Evolutionary conservation across 1,284 basidiomycete species (phyloP).

Genomic region (Heterobasidion annosum): DNA sequence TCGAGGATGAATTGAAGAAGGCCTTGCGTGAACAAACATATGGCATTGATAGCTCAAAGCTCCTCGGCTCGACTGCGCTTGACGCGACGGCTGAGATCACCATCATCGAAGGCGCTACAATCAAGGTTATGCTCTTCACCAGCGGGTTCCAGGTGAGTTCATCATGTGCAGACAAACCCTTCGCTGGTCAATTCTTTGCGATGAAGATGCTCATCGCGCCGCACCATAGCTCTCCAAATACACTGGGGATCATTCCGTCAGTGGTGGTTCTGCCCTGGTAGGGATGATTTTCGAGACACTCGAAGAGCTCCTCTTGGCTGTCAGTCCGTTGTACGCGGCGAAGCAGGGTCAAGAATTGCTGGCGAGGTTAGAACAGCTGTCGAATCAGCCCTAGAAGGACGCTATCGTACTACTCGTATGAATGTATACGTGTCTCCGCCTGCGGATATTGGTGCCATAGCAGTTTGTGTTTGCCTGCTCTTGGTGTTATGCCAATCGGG

Average conservation of each 20-base stretch:
- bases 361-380: slow-evolving; percentile 3
- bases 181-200: background rate
- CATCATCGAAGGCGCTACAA: slow-evolving; percentile 6
- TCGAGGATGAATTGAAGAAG: slow-evolving; percentile 7
- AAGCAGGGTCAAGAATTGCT: slow-evolving; percentile 5
- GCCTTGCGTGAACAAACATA: slow-evolving; percentile 10
- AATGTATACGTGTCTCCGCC: no score
- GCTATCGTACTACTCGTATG: no score
- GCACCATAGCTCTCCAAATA: background rate
- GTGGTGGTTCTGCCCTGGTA: background rate
- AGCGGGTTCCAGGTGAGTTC: slow-evolving; percentile 10
- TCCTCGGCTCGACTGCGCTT: slow-evolving; percentile 1
- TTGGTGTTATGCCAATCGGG: no score
- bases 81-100: slow-evolving; percentile 9
- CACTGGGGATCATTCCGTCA: background rate
- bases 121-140: slow-evolving; percentile 8
- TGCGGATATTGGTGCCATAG: no score
- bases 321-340: slow-evolving; percentile 7
- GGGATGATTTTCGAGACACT: slow-evolving; percentile 10
- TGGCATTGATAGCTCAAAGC: slow-evolving; percentile 3
- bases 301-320: slow-evolving; percentile 9
- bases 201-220: no score
- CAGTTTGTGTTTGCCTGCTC: no score
- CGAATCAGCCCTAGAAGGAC: background rate
- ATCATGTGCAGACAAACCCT: background rate